Conservation (phyloP, 805 yeast genomes). For the Cyberlindnera mrakii region DNA sequence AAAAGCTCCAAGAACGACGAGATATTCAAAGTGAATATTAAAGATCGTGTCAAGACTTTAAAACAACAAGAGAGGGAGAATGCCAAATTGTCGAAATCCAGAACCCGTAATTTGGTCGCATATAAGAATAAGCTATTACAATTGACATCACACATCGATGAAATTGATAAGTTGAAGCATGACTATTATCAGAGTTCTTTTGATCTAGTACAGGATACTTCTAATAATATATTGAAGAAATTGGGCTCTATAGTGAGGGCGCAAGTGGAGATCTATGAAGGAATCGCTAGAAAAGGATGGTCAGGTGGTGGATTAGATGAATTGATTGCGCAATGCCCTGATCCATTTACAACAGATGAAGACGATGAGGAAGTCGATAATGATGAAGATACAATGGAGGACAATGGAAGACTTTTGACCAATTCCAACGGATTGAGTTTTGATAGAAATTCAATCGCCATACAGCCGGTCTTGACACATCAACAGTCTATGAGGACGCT, state of each 20-base stretch:
- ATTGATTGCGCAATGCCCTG: conserved; percentile 56
- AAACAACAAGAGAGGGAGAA: conserved; percentile 58
- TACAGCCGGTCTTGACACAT: conserved; percentile 13
- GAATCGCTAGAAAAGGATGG: conserved; percentile 80
- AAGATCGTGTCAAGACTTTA: conserved; percentile 44
- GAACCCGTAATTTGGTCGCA: conserved; percentile 56
- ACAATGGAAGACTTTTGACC: conserved; percentile 1
- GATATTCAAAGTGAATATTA: conserved; percentile 48
- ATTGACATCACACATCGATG: conserved; percentile 71
- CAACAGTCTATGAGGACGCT: conserved; percentile 13
- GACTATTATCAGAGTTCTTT: conserved; percentile 65
- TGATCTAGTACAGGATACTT: conserved; percentile 57
- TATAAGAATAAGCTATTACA: conserved; percentile 64
- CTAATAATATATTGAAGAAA: conserved; percentile 43
- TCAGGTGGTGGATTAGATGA: conserved; percentile 82
- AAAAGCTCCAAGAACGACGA: conserved; percentile 43
- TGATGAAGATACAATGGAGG: conserved; percentile 3
- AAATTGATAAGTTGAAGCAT: conserved; percentile 68
- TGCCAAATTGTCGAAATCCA: conserved; percentile 49
- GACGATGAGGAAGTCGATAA: conserved; percentile 14
- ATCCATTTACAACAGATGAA: conserved; percentile 40
- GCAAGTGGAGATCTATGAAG: conserved; percentile 75
- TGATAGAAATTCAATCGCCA: conserved; percentile 7
- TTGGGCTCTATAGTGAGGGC: conserved; percentile 68
- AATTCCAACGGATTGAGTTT: conserved; percentile 9